A percentile compares a stretch with the other conserved stretches of the same genome.
These are phyloP conservation scores for Trametes meyenii DNA, from an alignment of 768 basidiomycete genomes.

Conservation along the genomic window DNA sequence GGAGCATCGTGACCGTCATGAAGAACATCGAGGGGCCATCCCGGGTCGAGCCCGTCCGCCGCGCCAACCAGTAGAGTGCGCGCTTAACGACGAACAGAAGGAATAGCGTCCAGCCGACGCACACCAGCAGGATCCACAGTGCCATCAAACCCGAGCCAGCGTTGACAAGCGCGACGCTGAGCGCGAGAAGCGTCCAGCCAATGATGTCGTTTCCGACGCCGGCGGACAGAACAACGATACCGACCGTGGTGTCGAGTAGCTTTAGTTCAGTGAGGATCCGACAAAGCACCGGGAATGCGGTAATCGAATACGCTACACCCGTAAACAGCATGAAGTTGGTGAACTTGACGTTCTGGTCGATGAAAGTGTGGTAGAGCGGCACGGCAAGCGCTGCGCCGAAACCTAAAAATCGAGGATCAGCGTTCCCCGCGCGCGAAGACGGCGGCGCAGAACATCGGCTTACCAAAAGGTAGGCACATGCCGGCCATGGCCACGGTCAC, in stretches of 20 bases:
- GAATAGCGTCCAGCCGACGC: constrained; percentile 80
- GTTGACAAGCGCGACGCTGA: constrained; percentile 92
- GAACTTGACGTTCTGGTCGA: constrained; percentile 67
- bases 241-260: constrained; percentile 88
- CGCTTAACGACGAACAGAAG: constrained; percentile 68
- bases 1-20: constrained; percentile 82
- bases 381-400: constrained; percentile 72
- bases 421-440: neutral
- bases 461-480: constrained; percentile 83
- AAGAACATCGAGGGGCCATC: constrained; percentile 86
- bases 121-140: constrained; percentile 79
- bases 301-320: constrained; percentile 89
- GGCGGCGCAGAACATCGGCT: neutral
- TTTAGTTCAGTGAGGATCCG: constrained; percentile 90
- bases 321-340: constrained; percentile 94
- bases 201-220: constrained; percentile 87
- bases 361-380: constrained; percentile 76
- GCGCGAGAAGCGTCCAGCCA: constrained; percentile 81
- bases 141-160: constrained; percentile 82
- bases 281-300: constrained; percentile 84
- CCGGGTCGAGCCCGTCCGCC: constrained; percentile 76
- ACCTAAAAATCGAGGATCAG: constrained; percentile 7
- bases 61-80: constrained; percentile 71
- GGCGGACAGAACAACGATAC: constrained; percentile 89
- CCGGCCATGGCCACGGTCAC: constrained; percentile 76